Evolutionary conservation across 352 stramenopile species (phyloP).

Genomic region (Blastocystis sp.): DNA sequence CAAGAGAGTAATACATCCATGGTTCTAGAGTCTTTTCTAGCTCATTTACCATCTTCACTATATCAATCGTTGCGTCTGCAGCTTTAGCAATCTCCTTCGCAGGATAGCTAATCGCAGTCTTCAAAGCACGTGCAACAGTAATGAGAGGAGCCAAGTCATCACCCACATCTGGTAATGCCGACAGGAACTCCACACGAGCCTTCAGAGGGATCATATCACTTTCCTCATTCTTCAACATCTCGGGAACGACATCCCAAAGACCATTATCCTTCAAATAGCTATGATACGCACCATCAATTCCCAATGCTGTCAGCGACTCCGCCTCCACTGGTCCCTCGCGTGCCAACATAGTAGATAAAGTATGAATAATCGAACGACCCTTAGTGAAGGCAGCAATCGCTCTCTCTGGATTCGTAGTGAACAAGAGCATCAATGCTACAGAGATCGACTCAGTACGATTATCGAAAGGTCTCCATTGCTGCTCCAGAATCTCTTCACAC

Average conservation of each 20-base stretch:
- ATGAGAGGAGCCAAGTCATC: neutral
- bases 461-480: constrained; percentile 13
- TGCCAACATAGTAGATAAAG: neutral
- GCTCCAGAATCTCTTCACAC: neutral
- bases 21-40: constrained; percentile 1
- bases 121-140: neutral
- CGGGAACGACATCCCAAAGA: neutral
- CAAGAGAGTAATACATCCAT: neutral
- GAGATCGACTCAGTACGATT: neutral
- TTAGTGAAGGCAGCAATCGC: neutral
- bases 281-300: neutral
- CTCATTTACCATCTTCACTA: neutral
- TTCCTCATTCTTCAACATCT: neutral
- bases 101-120: neutral
- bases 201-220: neutral
- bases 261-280: neutral
- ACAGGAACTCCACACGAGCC: neutral
- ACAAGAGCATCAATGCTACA: neutral
- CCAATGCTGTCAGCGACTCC: neutral
- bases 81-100: neutral
- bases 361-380: neutral
- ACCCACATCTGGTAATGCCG: neutral
- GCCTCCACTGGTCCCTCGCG: neutral
- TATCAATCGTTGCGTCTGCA: neutral
- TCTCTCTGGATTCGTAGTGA: neutral